Percentiles rank a stretch among this genome's conserved stretches.
Evolutionary conservation across 2,329 filamentous ascomycete genomes (phyloP).

Genomic region (Endothia cerciana): DNA sequence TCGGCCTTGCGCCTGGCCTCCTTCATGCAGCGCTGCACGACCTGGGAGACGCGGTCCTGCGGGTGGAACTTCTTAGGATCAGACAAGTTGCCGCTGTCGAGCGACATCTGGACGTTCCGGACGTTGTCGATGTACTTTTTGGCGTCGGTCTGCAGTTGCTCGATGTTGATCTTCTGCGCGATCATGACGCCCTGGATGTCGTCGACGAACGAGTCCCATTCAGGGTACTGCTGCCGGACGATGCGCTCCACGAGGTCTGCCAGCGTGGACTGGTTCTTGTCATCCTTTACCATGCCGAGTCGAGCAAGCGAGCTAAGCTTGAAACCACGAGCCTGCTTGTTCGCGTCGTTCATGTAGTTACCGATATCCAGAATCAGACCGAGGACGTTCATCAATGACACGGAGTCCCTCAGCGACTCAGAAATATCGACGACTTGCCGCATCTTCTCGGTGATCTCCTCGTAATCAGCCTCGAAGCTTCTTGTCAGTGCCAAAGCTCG

Average conservation of each 20-base stretch:
- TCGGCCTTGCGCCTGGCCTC: constrained; percentile 94
- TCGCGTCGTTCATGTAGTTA: constrained; percentile 99
- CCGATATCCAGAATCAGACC: constrained; percentile 96
- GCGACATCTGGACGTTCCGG: constrained; percentile 86
- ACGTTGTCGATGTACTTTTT: constrained; percentile 94
- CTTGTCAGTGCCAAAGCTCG: constrained; percentile 83
- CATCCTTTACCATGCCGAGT: constrained; percentile 97
- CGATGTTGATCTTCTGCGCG: constrained; percentile 90
- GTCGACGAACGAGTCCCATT: constrained; percentile 87
- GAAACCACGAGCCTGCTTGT: constrained; percentile 97
- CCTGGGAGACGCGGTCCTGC: constrained; percentile 88
- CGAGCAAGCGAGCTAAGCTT: constrained; percentile 93
- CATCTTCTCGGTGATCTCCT: constrained; percentile 85
- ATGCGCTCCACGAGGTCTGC: constrained; percentile 96
- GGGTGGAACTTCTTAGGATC: constrained; percentile 98
- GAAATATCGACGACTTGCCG: constrained; percentile 85
- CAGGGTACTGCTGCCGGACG: constrained; percentile 92
- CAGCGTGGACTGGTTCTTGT: constrained; percentile 96
- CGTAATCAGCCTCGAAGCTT: constrained; percentile 86
- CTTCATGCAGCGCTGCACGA: constrained; percentile 94
- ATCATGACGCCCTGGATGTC: constrained; percentile 81
- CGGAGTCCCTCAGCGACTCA: constrained; percentile 87
- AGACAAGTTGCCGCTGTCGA: constrained; percentile 92
- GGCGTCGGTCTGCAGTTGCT: constrained; percentile 85
- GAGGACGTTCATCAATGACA: constrained; percentile 92